Evolutionary conservation across 306 rosid genomes (phyloP), one percentile per base, ranked within the genome.

Genomic region (Quercus ilex): DNA sequence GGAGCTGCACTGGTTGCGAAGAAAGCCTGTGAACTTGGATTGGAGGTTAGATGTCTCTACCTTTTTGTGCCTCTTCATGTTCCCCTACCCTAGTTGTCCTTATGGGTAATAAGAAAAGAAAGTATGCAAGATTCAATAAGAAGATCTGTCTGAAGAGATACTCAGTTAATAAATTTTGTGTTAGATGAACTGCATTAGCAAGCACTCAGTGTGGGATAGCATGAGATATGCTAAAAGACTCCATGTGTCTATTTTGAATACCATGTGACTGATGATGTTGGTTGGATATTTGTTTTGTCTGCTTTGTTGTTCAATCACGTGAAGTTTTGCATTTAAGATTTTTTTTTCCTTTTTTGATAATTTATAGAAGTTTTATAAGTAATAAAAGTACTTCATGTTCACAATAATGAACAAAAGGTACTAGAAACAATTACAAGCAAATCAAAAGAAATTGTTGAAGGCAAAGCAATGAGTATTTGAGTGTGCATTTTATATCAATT

Each of bases 1-100:
- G 98, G 97, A 77, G 96, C 99, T 83, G 99, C 97, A 83, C 88
- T 95, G 86, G 99, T 93, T 87, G 99, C 99, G 21, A 92, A 95
- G 88, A 95, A 95, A 86, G 99, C 99, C 59, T 92, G 96, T 82
- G 96, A 93, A 62, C 87, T 91, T 62, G 99, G 99, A 85, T 89
- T 95, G 89, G 88, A 95, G 99, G 99, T 95, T 78, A 33, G 90
- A 78, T 63, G 41, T 78, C 80, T 82, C 77, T 79, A 81, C 35
- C 53, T 80, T 65, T 38, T 80, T 59, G 67, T 77, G 68, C 30
- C 58, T 77, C 21, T 69, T 56, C 69, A 70, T 72, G 64, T 69
- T 30, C 52, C 25, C 9, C 41, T 69, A 23, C 9, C 13, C 60
- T 57, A 68, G 59, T 83, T 74, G 67, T 63, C 75, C 65, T 28